phyloP scores from a whole-genome alignment of 306 rosid genomes.

The Geum urbanum region DNA sequence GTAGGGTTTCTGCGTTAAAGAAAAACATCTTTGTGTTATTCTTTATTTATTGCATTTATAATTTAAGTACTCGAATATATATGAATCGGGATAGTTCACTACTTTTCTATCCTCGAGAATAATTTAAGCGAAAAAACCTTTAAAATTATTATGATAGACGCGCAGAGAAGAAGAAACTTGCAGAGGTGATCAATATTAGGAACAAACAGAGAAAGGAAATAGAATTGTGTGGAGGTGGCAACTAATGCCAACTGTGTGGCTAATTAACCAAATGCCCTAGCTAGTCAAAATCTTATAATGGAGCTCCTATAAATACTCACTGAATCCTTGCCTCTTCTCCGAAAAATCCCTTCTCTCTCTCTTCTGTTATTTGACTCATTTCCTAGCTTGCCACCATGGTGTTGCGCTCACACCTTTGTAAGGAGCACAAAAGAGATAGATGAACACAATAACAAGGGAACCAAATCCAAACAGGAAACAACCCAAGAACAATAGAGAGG shows the following conservation, averaged over 20 bases:
- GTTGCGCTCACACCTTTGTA: no score
- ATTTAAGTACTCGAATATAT: no score
- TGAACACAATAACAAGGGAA: no score
- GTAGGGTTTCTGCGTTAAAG: no score
- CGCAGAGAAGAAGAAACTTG: background rate
- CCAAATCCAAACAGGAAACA: no score
- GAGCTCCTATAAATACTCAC: slow-evolving; percentile 47
- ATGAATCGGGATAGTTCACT: no score
- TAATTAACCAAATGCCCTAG: slow-evolving; percentile 48
- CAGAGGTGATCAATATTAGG: background rate
- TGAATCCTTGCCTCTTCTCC: slow-evolving; percentile 28
- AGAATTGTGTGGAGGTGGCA: slow-evolving; percentile 16
- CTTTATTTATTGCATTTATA: no score
- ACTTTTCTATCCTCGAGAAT: no score
- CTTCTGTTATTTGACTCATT: background rate
- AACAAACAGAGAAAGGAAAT: background rate
- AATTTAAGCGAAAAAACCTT: no score
- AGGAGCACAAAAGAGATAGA: no score
- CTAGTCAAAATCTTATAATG: slow-evolving; percentile 40
- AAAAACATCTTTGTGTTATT: no score
- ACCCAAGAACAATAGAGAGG: no score
- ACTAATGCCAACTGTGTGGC: slow-evolving; percentile 60
- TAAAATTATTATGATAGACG: background rate
- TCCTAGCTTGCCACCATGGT: slow-evolving; percentile 6
- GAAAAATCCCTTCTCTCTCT: background rate